Base-by-base conservation (phyloP, 2,329 filamentous ascomycete species). In the Phaeosphaeriaceae sp. region DNA sequence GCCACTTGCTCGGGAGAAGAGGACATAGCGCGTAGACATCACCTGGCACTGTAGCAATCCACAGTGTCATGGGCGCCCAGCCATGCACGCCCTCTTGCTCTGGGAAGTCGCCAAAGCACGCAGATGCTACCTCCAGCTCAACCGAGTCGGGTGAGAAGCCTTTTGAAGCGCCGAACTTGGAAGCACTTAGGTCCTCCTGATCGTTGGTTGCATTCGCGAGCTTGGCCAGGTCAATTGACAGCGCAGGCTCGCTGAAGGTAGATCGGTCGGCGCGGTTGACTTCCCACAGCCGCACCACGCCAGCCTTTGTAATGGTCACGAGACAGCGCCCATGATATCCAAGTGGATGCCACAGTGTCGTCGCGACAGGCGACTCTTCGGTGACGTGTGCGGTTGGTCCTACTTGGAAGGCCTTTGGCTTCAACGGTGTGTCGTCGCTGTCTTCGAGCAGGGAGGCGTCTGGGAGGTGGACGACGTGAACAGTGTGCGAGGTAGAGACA, bases 31-130 rank as follows among this genome's bases (percentile, higher is more conserved):
- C 93, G 72, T 99, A 99, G 6, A 98, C 86, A 72, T 97, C 93
- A 3, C 95, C 95, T 58, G 92, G 91, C 40, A 88, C 88, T 91
- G 97, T 99, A n/a, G 93, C 93, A 51, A 98, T 82, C 92, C 94
- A 99, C 11, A 99, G 83, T 0, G 95, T 98, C 91, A 97, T 97
- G 10, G 93, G 88, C 7, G 93, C 91, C 95, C 95, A 99, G 1
- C 85, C 85, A 69, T 87, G 82, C 63, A 88, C 85, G 40, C 84
- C 84, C 53, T 84, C 82, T 54, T 77, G 70, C 31, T 76, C 80
- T 10, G 84, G 86, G 51, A 75, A 81, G 24, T 93, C 93, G 15
- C 93, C 94, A 79, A 99, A 99, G 74, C 89, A 91, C 51, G 93
- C 93, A 1, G 93, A 89, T 3, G 93, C 92, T 21, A 96, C 92